A percentile compares a stretch with the other conserved stretches of the same genome.
Conservation (phyloP, 2,329 filamentous ascomycete species). For the Knufia petricola region DNA sequence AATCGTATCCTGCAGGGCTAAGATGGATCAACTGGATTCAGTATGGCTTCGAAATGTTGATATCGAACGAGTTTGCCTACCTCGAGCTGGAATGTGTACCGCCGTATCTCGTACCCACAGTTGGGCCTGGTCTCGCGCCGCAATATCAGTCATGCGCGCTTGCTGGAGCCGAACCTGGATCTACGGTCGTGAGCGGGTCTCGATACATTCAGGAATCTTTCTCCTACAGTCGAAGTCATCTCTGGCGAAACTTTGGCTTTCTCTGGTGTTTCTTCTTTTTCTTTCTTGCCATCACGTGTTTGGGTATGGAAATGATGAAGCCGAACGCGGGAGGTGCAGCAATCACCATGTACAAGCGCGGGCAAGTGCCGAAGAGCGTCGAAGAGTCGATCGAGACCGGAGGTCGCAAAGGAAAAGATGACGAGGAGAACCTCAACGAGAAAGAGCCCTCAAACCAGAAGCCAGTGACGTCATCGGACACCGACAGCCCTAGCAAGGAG, state of each 20-base stretch:
- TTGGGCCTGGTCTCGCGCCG: constrained; percentile 33
- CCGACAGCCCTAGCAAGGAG: constrained; percentile 24
- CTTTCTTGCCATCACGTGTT: constrained; percentile 66
- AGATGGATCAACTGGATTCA: constrained; percentile 59
- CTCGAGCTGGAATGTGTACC: constrained; percentile 46
- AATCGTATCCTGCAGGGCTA: constrained; percentile 28
- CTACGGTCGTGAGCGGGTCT: constrained; percentile 43
- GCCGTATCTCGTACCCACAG: constrained; percentile 47
- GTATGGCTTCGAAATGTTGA: constrained; percentile 58
- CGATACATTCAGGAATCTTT: constrained; percentile 48
- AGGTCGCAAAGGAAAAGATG: constrained; percentile 31
- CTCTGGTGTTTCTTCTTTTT: constrained; percentile 64
- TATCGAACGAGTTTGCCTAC: constrained; percentile 61
- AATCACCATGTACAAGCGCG: constrained; percentile 65
- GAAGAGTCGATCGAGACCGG: constrained; percentile 48
- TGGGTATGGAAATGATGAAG: constrained; percentile 68
- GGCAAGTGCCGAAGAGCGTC: constrained; percentile 51
- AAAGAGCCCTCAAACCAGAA: constrained; percentile 11
- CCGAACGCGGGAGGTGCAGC: constrained; percentile 73
- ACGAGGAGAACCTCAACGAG: constrained; percentile 39
- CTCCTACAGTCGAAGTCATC: constrained; percentile 45
- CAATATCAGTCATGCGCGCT: constrained; percentile 52
- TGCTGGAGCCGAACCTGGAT: constrained; percentile 46
- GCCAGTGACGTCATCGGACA: constrained; percentile 19
- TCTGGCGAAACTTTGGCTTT: constrained; percentile 72